Conservation (phyloP, 2,329 filamentous ascomycete genomes). For the Apiospora aurea region DNA sequence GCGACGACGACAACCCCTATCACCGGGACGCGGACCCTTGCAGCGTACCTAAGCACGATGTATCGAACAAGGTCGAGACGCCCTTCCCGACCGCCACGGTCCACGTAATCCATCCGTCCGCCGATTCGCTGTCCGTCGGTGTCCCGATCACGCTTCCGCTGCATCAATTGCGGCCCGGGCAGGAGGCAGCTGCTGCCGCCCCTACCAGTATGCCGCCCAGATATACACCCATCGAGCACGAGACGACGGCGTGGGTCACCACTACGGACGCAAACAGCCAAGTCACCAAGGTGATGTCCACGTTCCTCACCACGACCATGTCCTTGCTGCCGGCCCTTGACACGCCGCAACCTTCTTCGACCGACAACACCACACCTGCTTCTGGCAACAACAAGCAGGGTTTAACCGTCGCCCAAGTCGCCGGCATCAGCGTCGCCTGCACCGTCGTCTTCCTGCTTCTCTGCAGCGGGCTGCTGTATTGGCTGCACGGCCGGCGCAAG, state of each 20-base stretch:
- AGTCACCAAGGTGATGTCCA: not conserved
- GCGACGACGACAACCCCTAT: not conserved
- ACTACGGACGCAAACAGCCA: not conserved
- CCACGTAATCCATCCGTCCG: constrained; percentile 1
- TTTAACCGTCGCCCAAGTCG: not conserved
- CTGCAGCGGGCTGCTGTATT: not conserved
- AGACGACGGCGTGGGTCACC: not conserved
- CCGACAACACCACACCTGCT: not conserved
- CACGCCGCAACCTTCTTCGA: not conserved
- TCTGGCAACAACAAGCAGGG: not conserved
- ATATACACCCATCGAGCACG: not conserved
- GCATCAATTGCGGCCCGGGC: constrained; percentile 17
- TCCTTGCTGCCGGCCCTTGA: not conserved
- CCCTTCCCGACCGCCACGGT: constrained; percentile 24
- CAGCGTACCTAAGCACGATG: not conserved
- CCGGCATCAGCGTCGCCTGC: not conserved
- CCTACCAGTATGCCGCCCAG: not conserved
- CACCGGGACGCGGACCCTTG: not conserved
- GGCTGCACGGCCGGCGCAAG: not conserved
- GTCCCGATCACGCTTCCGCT: constrained; percentile 19
- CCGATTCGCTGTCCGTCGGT: constrained; percentile 27
- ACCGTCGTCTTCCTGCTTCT: not conserved
- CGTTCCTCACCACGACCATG: not conserved
- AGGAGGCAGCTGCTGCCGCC: not conserved
- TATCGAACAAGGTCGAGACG: not conserved